Percentiles rank a stretch among this genome's conserved stretches.
Evolutionary conservation across 2,329 filamentous ascomycete genomes (phyloP).

Genomic region (Sodiomyces alkalinus): DNA sequence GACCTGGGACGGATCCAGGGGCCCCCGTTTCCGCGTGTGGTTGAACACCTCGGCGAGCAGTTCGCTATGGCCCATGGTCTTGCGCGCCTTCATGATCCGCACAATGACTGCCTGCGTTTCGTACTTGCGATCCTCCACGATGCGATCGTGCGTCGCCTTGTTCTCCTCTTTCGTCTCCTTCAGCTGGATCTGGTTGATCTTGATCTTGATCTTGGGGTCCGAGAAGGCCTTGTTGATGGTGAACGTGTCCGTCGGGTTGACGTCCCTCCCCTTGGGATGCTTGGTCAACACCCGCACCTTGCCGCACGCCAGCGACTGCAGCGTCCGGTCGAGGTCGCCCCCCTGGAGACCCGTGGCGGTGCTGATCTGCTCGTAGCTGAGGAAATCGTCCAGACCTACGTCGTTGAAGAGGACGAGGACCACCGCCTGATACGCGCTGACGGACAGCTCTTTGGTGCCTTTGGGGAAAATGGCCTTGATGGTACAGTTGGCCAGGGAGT

Average conservation of each 20-base stretch:
- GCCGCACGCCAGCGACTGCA: slow-evolving; percentile 89
- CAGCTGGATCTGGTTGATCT: slow-evolving; percentile 97
- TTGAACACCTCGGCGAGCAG: slow-evolving; percentile 85
- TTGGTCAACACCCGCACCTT: slow-evolving; percentile 75
- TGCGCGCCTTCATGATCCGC: slow-evolving; percentile 89
- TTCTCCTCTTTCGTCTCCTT: slow-evolving; percentile 95
- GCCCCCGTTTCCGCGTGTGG: slow-evolving; percentile 73
- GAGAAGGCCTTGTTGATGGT: slow-evolving; percentile 63
- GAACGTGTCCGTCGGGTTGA: slow-evolving; percentile 68
- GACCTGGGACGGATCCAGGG: slow-evolving; percentile 72
- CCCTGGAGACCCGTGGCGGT: slow-evolving; percentile 60
- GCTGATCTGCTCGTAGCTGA: slow-evolving; percentile 64
- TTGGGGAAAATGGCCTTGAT: slow-evolving; percentile 68
- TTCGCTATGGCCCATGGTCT: slow-evolving; percentile 73
- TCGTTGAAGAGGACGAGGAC: slow-evolving; percentile 85
- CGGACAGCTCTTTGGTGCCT: slow-evolving; percentile 73
- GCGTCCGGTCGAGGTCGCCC: slow-evolving; percentile 68
- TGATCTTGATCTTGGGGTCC: slow-evolving; percentile 77
- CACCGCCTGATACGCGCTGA: slow-evolving; percentile 84
- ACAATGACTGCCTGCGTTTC: slow-evolving; percentile 97
- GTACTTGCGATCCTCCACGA: slow-evolving; percentile 79
- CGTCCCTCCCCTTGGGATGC: slow-evolving; percentile 69
- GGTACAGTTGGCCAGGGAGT: slow-evolving; percentile 80
- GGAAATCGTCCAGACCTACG: slow-evolving; percentile 39
- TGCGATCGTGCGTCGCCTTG: slow-evolving; percentile 79